phyloP scores from a whole-genome alignment of 148 eudicot genomes.

The Silene uniflora region DNA sequence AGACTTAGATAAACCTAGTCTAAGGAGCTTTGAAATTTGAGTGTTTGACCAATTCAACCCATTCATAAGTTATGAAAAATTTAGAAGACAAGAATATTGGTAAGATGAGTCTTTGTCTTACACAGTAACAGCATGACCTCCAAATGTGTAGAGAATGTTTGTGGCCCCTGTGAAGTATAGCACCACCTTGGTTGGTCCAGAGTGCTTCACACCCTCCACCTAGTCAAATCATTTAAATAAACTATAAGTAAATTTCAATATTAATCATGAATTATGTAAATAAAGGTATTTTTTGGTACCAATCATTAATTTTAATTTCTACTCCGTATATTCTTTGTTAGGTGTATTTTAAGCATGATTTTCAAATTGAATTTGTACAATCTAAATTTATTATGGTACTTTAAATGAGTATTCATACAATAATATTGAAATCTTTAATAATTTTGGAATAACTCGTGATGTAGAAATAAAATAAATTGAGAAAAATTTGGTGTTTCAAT shows the following conservation, averaged over 20 bases:
- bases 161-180: slow-evolving; percentile 94
- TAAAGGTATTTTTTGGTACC: too few relatives aligned
- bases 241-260: background rate
- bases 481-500: too few relatives aligned
- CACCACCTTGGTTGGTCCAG: slow-evolving; percentile 78
- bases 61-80: background rate
- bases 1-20: too few relatives aligned
- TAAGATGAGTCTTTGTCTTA: slow-evolving; percentile 40
- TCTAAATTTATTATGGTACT: too few relatives aligned
- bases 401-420: too few relatives aligned
- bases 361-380: background rate
- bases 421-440: too few relatives aligned
- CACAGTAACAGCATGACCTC: slow-evolving; percentile 98
- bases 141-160: slow-evolving; percentile 93
- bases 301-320: too few relatives aligned
- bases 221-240: slow-evolving; percentile 18
- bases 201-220: slow-evolving; percentile 81
- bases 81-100: slow-evolving; percentile 26
- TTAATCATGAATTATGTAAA: background rate
- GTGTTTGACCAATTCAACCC: too few relatives aligned
- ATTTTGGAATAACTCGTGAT: too few relatives aligned
- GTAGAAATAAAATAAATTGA: too few relatives aligned
- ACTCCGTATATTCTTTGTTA: too few relatives aligned
- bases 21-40: too few relatives aligned
- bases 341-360: background rate